These are phyloP conservation scores for Casaregolazyma suthepensis DNA, from an alignment of 1,139 yeast genomes.

Conservation along the genomic window DNA sequence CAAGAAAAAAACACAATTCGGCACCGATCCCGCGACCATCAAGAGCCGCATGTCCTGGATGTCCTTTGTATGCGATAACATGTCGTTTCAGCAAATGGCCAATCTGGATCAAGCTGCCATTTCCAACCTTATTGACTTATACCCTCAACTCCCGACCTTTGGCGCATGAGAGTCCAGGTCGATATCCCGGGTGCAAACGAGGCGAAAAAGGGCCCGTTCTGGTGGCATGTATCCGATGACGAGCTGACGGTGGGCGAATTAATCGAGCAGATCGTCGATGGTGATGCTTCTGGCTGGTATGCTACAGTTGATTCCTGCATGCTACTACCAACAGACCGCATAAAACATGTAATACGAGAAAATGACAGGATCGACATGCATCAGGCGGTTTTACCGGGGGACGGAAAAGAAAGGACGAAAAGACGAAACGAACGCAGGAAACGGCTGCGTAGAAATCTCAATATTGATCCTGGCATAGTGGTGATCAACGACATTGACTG, in stretches of 20 bases:
- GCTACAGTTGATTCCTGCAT: slow-evolving; percentile 2
- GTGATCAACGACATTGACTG: slow-evolving; percentile 1
- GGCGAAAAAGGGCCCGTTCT: background rate
- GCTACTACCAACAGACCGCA: slow-evolving; percentile 2
- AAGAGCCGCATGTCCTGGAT: slow-evolving; percentile 71
- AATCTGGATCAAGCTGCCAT: slow-evolving; percentile 24
- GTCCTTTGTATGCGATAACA: slow-evolving; percentile 56
- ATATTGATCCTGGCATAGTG: background rate
- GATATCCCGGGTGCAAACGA: background rate
- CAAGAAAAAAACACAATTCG: slow-evolving; percentile 44
- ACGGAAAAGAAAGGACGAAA: slow-evolving; percentile 16
- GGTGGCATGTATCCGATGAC: slow-evolving; percentile 9
- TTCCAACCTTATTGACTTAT: slow-evolving; percentile 23
- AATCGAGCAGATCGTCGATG: background rate
- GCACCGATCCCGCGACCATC: slow-evolving; percentile 41
- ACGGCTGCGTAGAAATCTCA: background rate
- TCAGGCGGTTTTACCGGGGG: slow-evolving; percentile 11
- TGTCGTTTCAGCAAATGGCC: slow-evolving; percentile 57
- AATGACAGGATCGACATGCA: slow-evolving; percentile 11
- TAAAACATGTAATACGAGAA: slow-evolving; percentile 11
- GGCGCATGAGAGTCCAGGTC: slow-evolving; percentile 5
- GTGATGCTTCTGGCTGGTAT: background rate
- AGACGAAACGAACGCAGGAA: slow-evolving; percentile 16
- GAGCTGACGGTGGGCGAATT: slow-evolving; percentile 2
- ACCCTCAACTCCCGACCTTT: slow-evolving; percentile 16